Evolutionary conservation across 2,329 filamentous ascomycete genomes (phyloP), one percentile per base, ranked within the genome.

Genomic region (Pseudonectria foliicola): DNA sequence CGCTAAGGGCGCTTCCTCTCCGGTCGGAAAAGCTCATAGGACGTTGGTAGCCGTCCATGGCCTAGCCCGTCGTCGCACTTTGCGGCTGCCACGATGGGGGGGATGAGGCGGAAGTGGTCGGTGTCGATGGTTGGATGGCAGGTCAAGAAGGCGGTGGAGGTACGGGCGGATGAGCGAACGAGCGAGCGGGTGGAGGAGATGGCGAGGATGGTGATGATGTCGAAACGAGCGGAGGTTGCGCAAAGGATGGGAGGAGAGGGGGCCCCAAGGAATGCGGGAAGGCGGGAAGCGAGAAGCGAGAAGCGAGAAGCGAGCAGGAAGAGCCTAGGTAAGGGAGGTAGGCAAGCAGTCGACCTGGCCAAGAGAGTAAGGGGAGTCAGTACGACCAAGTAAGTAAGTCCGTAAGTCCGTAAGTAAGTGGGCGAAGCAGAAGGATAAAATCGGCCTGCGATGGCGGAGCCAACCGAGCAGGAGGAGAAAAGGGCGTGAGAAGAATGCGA

Each of bases 1-100:
- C 76, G 53, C 60, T 66, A 33, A 75, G 65, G 38, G 68, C 60
- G 49, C 74, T 80, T 40, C 74, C 74, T 58, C 77, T 67, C 51
- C 77, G 64, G 52, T 77, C 75, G 7, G 76, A 77, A 49, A 81
- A 73, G 57, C 76, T 76, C 45, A 75, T 61, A 25, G 75, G 70
- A 51, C 66, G 65, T 34, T 57, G 56, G 39, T 58, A 60, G 46
- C 55, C 54, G 44, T 54, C 59, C 59, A 61, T 61, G 52, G 35
- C 49, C 45, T 39, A 38, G 38, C 40, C 43, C 33, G 37, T 49
- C 34, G 36, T 39, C 42, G 26, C 25, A 28, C 16, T 7, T 15
- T 25, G 16, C 16, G 13, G 15, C 13, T 8, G 31, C 4, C 13
- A 7, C 23, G 13, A n/a, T 13, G 7, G 31, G 24, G 18, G 23